A percentile compares a stretch with the other conserved stretches of the same genome.
Conservation (phyloP, 179 eudicot species). For the Drosera spatulata region DNA sequence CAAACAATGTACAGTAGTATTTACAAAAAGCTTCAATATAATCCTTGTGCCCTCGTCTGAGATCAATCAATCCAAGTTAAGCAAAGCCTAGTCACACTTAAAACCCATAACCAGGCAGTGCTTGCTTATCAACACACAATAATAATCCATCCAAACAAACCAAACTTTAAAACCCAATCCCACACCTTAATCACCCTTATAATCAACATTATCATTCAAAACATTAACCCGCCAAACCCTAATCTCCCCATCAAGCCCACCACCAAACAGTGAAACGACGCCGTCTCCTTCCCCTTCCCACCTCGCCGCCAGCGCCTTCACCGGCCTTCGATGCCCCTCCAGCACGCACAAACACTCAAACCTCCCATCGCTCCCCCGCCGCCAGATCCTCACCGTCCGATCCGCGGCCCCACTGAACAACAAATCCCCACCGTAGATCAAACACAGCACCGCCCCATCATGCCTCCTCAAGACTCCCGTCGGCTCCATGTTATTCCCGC, state of each 20-base stretch:
- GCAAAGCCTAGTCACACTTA: too few species aligned
- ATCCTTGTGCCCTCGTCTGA: too few species aligned
- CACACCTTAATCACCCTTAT: too few species aligned
- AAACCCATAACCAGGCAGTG: too few species aligned
- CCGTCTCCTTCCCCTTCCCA: conserved; percentile 1
- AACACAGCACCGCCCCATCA: conserved; percentile 23
- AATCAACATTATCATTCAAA: too few species aligned
- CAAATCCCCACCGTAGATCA: conserved; percentile 22
- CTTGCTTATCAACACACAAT: too few species aligned
- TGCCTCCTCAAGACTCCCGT: conserved; percentile 37
- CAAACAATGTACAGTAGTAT: too few species aligned
- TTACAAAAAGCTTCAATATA: too few species aligned
- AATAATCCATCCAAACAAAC: too few species aligned
- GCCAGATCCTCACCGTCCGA: conserved; percentile 38
- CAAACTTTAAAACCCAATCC: too few species aligned
- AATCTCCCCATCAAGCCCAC: conserved; percentile 29
- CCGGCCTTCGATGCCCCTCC: conserved; percentile 25
- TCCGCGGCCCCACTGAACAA: conserved; percentile 36
- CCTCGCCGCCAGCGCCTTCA: conserved; percentile 22
- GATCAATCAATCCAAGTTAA: too few species aligned
- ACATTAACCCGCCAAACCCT: conserved; percentile 21
- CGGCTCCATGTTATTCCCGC: conserved; percentile 15
- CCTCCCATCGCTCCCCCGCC: conserved; percentile 20
- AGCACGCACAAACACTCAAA: conserved; percentile 23
- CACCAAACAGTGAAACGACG: conserved; percentile 20